These are phyloP conservation scores for Diaporthe sp. DNA, from an alignment of 2,329 filamentous ascomycete species.

Conservation along the genomic window DNA sequence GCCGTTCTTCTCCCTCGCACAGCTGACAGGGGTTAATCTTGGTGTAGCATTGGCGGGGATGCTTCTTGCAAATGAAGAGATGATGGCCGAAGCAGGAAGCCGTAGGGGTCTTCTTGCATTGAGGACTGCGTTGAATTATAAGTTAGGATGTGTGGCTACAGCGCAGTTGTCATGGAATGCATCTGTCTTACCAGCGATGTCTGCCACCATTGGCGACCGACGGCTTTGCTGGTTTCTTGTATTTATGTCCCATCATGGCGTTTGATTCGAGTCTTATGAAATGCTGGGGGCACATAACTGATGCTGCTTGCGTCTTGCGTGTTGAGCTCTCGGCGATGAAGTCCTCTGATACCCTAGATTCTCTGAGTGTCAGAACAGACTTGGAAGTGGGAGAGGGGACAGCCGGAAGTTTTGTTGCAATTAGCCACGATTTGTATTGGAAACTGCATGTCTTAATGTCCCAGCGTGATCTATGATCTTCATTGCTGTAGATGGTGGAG, in stretches of 20 bases:
- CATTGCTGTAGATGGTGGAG: neutral
- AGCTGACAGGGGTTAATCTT: neutral
- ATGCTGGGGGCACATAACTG: neutral
- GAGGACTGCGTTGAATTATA: neutral
- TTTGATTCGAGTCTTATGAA: neutral
- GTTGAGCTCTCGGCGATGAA: neutral
- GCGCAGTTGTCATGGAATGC: neutral
- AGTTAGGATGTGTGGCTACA: neutral
- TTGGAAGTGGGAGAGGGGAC: neutral
- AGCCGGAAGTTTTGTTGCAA: neutral
- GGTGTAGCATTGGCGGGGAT: neutral
- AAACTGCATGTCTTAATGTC: neutral
- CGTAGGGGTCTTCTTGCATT: neutral
- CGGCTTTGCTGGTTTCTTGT: neutral
- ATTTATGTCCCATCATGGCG: neutral
- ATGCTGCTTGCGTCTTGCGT: neutral
- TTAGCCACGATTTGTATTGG: neutral
- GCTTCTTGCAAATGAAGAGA: conserved; percentile 4
- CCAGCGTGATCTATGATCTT: neutral
- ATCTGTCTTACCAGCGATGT: neutral
- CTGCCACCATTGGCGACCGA: conserved; percentile 1
- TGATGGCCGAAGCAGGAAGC: conserved; percentile 2
- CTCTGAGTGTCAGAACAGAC: too few species aligned
- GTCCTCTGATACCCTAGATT: neutral
- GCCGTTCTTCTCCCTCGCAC: neutral